Base-by-base conservation (phyloP, 805 yeast genomes). In the Saccharomycopsis sp. region DNA sequence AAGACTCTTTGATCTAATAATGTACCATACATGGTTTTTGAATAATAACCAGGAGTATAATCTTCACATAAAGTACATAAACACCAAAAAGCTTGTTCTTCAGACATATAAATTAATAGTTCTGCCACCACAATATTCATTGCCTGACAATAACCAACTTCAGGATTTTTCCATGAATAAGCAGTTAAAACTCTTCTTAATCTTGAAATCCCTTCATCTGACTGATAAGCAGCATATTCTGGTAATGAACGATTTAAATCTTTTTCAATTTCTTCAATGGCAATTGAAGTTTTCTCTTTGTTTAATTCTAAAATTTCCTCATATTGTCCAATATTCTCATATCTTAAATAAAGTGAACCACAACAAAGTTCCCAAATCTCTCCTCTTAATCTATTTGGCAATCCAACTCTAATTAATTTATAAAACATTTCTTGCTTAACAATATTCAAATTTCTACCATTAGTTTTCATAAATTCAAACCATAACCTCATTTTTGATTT, bases 51-150 rank as follows among this genome's bases (percentile, higher is more conserved):
- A 0, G 97, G 97, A 3, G 87, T 82, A 45, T 83, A 72, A 30
- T 76, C 71, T 45, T 87, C 95, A 62, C 96, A 87, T 2, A 92
- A 60, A 14, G 74, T 72, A 41, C 77, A 74, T 42, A 92, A 67
- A 43, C 89, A 75, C 97, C 97, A 92, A 55, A 86, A 92, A 0
- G 96, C 97, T 59, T 92, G 97, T 49, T 89, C 98, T 58, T 92
- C 99, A 6, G 94, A 81, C 81, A 85, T 87, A 57, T 76, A 82
- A 30, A 81, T 81, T 45, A 83, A 61, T 39, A 83, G 58, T 0
- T 85, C 88, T 1, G 94, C 94, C 2, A 74, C 76, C 6, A 83
- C 87, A 38, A 92, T 92, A 56, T 92, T 92, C 98, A 94, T 92
- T 1, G 97, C 98, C 59, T 92, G 98, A 57, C 99, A 92, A 58